Conservation (phyloP, 2,329 filamentous ascomycete genomes). For the Stemphylium lycopersici region DNA sequence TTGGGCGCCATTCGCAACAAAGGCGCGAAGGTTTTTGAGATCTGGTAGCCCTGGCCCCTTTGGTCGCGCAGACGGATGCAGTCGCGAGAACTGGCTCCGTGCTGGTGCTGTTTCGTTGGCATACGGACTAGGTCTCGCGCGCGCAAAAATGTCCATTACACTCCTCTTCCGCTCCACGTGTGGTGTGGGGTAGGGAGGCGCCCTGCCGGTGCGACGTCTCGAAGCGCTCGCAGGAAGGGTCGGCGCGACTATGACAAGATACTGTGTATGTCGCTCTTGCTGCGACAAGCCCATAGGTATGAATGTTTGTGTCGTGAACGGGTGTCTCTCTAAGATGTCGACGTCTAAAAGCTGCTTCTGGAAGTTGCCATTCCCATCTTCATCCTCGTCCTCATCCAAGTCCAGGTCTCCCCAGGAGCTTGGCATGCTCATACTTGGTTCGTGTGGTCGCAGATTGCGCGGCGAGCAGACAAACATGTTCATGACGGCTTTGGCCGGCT, state of each 20-base stretch:
- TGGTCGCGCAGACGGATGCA: conserved; percentile 43
- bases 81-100: conserved; percentile 32
- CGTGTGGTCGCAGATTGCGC: conserved; percentile 58
- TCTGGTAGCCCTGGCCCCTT: conserved; percentile 72
- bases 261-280: conserved; percentile 59
- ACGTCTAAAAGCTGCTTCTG: conserved; percentile 64
- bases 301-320: conserved; percentile 94
- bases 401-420: conserved; percentile 44
- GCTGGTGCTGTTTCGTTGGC: conserved; percentile 57
- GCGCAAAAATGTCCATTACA: conserved; percentile 50
- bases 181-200: conserved; percentile 54
- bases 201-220: conserved; percentile 31
- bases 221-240: conserved; percentile 62
- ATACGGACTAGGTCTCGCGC: conserved; percentile 53
- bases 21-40: conserved; percentile 71
- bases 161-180: conserved; percentile 32
- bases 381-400: conserved; percentile 41
- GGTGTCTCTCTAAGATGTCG: conserved; percentile 83
- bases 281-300: conserved; percentile 70
- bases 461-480: conserved; percentile 90
- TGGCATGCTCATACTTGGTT: conserved; percentile 45
- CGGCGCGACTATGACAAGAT: conserved; percentile 89
- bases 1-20: conserved; percentile 76
- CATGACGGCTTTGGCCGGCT: conserved; percentile 67
- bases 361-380: conserved; percentile 24